Evolutionary conservation across 2,329 filamentous ascomycete genomes (phyloP), one percentile per base, ranked within the genome.

Genomic region (Thelonectria rubi): DNA sequence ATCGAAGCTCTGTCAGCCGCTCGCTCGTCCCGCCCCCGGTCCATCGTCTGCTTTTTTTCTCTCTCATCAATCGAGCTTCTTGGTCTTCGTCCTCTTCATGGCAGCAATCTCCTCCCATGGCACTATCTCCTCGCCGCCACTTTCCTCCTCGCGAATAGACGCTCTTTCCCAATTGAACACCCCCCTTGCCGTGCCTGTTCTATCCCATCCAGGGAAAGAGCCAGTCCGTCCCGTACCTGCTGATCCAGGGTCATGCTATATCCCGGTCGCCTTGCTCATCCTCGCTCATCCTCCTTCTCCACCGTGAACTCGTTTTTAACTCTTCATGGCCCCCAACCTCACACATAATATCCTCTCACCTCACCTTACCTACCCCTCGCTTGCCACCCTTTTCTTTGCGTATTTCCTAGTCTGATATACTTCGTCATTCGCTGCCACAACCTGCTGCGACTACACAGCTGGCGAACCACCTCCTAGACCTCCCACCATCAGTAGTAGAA

Each of bases 1-100:
- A 84, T 85, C 77, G 79, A 78, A 75, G 75, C 74, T 71, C 76
- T 73, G 74, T 77, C 82, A 78, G 71, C 80, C 80, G 81, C 81
- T 79, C 75, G 57, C 34, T 30, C 42, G 50, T 56, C 52, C 45
- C 55, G 39, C 56, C 55, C 53, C 34, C 52, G 51, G 61, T 59
- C 48, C 57, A 55, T 50, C 34, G 24, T 37, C 55, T 45, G 37
- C 46, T 43, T 48, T 63, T 30, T 37, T 53, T 55, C 40, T 50
- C 39, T 51, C 54, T 53, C 50, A 34, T 58, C 56, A 37, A 37
- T 63, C 69, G 66, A 40, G 14, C 37, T 17, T 40, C 37, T 40
- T 17, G 6, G 37, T 18, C 18, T 40, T 17, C 37, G 37, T 18
- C 18, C 15, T 20, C 6, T 69, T 64, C 70, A 75, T 73, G 73